Evolutionary conservation across 768 basidiomycete species (phyloP), one percentile per base, ranked within the genome.

Genomic region (Strobilomyces dryophilus): DNA sequence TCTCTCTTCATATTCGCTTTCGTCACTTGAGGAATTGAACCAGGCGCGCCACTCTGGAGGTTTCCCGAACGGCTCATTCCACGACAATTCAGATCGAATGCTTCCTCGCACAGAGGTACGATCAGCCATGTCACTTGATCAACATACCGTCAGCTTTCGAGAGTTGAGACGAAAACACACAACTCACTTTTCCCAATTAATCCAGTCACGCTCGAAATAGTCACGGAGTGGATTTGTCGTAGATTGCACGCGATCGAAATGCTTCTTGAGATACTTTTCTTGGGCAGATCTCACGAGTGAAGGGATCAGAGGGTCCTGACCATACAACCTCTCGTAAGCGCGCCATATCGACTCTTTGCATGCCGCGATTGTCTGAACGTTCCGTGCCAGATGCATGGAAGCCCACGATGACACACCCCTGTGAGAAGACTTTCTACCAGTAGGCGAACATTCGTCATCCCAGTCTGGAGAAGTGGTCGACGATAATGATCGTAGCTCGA

Each of bases 311-410:
- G 68, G 61, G 24, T 73, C 73, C 39, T 74, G 76, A 2, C 68
- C 65, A 35, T 67, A 70, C 0, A 86, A 65, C 49, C 70, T 72
- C 42, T 79, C 68, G 63, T 87, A 89, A 64, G 84, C 83, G 20
- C 68, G 66, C 79, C 80, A 86, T 37, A 91, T 80, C 18, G 83
- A 79, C 37, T 86, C 85, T 61, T 87, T 87, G 71, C 86, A 89
- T 15, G 77, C 79, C 24, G 66, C 61, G 24, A 89, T 75, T 18
- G 78, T 79, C 29, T 73, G 75, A 9, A 89, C 78, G 26, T 73
- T 78, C 54, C 77, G 79, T 12, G 80, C 80, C 10, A 90, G 73
- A 63, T 89, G 87, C 79, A 90, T 83, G 26, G 76, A 69, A n/a
- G 75, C 75, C 71, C 78, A 81, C 20, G 72, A 69, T 17, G 76